Percentiles rank a stretch among this genome's conserved stretches.
Evolutionary conservation across 768 basidiomycete genomes (phyloP).

Genomic region (Trametes coccinea): DNA sequence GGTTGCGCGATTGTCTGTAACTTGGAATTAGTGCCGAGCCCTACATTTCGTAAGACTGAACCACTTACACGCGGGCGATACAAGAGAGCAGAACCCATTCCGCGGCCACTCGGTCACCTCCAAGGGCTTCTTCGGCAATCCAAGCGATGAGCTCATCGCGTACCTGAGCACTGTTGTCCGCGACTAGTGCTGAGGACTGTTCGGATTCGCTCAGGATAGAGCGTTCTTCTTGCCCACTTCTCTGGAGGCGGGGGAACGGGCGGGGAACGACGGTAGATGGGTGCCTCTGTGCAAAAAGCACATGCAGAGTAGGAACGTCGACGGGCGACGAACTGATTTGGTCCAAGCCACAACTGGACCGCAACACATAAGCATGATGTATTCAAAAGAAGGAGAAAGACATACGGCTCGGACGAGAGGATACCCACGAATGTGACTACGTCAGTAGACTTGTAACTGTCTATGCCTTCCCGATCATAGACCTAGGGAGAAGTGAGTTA

Average conservation of each 20-base stretch:
- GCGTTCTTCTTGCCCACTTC: not conserved
- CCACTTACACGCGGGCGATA: constrained; percentile 63
- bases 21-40: not conserved
- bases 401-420: constrained; percentile 63
- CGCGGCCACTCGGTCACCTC: constrained; percentile 66
- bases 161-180: constrained; percentile 29
- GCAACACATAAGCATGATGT: not conserved
- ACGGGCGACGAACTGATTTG: constrained; percentile 35
- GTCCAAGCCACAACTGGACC: constrained; percentile 33
- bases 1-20: constrained; percentile 62
- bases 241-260: constrained; percentile 35
- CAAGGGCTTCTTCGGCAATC: constrained; percentile 71
- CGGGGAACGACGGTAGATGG: constrained; percentile 42
- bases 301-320: constrained; percentile 67
- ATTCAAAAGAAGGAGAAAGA: not conserved
- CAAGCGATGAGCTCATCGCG: constrained; percentile 64
- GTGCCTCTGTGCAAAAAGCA: constrained; percentile 53
- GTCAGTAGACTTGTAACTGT: constrained; percentile 60
- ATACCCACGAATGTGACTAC: constrained; percentile 73
- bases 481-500: constrained; percentile 41
- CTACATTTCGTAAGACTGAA: not conserved
- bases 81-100: constrained; percentile 71
- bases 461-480: constrained; percentile 49
- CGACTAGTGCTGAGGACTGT: not conserved
- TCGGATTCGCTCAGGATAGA: constrained; percentile 1